Evolutionary conservation across 495 filamentous ascomycete genomes (phyloP).

Genomic region (Astrothelium macrocarpum): DNA sequence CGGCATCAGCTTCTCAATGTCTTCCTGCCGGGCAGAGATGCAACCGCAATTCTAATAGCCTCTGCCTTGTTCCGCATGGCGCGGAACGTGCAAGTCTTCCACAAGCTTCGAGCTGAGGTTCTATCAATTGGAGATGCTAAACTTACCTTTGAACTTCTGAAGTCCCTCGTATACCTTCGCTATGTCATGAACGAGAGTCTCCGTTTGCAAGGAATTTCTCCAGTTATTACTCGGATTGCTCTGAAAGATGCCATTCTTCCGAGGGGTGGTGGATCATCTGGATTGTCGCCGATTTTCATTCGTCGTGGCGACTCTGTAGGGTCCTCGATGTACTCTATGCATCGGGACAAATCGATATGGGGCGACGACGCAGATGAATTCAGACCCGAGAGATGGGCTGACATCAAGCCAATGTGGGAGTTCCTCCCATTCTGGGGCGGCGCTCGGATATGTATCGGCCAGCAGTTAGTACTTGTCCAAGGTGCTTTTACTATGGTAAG

Average conservation of each 20-base stretch:
- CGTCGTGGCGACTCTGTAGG: slow-evolving; percentile 17
- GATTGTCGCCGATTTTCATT: slow-evolving; percentile 26
- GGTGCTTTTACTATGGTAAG: neutral
- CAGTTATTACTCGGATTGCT: slow-evolving; percentile 24
- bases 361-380: slow-evolving; percentile 29
- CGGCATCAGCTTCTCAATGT: slow-evolving; percentile 31
- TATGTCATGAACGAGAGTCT: slow-evolving; percentile 28
- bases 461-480: neutral
- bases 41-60: slow-evolving; percentile 31
- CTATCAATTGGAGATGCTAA: slow-evolving; percentile 21
- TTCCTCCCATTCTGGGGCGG: slow-evolving; percentile 36
- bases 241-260: slow-evolving; percentile 27
- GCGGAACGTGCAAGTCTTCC: slow-evolving; percentile 23
- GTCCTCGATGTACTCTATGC: slow-evolving; percentile 25
- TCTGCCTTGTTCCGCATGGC: slow-evolving; percentile 23
- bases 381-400: slow-evolving; percentile 32
- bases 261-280: slow-evolving; percentile 26
- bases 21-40: slow-evolving; percentile 33
- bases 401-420: slow-evolving; percentile 20
- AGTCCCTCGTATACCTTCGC: slow-evolving; percentile 25
- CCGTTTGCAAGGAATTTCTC: slow-evolving; percentile 25
- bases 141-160: slow-evolving; percentile 25
- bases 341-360: slow-evolving; percentile 26
- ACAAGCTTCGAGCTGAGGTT: slow-evolving; percentile 24
- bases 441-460: slow-evolving; percentile 19